Conservation (phyloP, 1,284 basidiomycete species). For the Termitomyces sp. region DNA sequence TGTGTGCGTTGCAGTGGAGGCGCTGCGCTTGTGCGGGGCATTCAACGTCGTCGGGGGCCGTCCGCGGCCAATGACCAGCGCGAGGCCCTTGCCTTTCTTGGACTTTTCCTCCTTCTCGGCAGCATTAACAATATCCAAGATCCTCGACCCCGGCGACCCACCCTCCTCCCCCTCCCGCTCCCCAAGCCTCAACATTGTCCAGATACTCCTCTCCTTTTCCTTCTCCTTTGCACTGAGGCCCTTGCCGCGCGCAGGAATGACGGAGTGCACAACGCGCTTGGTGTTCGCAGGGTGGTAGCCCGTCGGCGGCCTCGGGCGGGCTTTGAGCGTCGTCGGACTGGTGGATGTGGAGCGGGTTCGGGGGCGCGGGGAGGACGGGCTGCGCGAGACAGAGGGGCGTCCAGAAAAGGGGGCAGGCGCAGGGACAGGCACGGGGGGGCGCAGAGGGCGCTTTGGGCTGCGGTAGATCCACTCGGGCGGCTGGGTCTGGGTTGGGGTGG, state of each 20-base stretch:
- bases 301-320: conserved; percentile 16
- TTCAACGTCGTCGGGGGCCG: conserved; percentile 18
- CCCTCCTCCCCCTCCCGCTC: conserved; percentile 1
- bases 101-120: background rate
- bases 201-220: conserved; percentile 8
- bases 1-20: conserved; percentile 18
- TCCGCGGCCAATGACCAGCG: conserved; percentile 10
- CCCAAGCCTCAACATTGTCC: conserved; percentile 2
- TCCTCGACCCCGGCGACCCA: conserved; percentile 8
- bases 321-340: background rate
- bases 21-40: conserved; percentile 5
- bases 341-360: conserved; percentile 4
- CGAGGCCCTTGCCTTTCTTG: conserved; percentile 9
- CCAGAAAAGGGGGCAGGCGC: no score
- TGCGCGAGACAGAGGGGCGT: background rate
- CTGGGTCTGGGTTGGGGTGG: conserved; percentile 16
- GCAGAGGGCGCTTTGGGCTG: conserved; percentile 30
- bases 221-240: conserved; percentile 2
- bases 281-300: conserved; percentile 13
- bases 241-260: conserved; percentile 5
- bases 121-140: conserved; percentile 11
- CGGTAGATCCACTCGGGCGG: conserved; percentile 40
- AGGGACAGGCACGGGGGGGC: background rate
- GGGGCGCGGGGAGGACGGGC: background rate
- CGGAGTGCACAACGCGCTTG: conserved; percentile 8